A percentile compares a stretch with the other conserved stretches of the same genome.
Conservation (phyloP, 345 rosid genomes). For the Orychophragmus violaceus region DNA sequence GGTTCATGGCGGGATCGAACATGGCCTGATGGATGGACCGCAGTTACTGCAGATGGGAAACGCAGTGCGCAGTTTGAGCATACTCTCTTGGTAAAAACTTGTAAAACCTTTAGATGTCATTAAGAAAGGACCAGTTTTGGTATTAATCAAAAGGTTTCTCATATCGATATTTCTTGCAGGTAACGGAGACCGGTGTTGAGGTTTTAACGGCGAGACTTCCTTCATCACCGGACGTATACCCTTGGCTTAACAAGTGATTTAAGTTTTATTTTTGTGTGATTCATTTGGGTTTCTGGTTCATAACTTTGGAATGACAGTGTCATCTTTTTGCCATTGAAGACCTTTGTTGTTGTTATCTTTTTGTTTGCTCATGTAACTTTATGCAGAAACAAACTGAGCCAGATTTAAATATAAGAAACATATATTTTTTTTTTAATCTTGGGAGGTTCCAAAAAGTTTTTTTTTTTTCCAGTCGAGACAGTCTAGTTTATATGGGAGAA, state of each 20-base stretch:
- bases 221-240: constrained; percentile 63
- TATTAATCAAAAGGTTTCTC: background rate
- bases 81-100: constrained; percentile 64
- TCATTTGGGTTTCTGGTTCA: background rate
- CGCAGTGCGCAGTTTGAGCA: constrained; percentile 99
- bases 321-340: background rate
- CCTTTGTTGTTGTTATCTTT: background rate
- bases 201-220: constrained; percentile 85
- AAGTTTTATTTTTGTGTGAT: background rate
- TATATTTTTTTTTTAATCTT: no score
- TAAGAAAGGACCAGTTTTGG: background rate
- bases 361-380: constrained; percentile 1
- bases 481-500: no score
- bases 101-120: background rate
- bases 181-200: constrained; percentile 87
- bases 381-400: background rate
- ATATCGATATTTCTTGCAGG: constrained; percentile 38
- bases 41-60: constrained; percentile 88
- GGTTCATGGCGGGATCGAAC: constrained; percentile 83
- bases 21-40: constrained; percentile 99
- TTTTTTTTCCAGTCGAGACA: no score
- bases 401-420: background rate
- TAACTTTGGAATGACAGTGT: background rate
- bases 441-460: no score
- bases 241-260: constrained; percentile 54